These are phyloP conservation scores for Dioscorea cayenensis DNA, from an alignment of 116 monocot genomes.

Conservation along the genomic window DNA sequence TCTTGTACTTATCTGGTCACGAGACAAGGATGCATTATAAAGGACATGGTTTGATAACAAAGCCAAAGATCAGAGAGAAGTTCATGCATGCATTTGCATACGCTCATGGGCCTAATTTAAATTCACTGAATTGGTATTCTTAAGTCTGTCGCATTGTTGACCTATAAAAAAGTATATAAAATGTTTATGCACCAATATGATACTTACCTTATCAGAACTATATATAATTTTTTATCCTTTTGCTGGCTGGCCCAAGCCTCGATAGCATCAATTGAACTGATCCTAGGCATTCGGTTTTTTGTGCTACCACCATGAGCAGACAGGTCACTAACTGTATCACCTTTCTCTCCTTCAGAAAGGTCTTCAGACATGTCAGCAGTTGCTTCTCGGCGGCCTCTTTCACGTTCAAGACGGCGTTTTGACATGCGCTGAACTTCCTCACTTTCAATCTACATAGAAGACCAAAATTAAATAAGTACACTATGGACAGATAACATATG, in stretches of 20 bases:
- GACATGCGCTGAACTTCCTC: conserved; percentile 59
- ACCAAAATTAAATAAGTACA: background rate
- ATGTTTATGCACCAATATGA: background rate
- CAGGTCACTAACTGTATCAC: conserved; percentile 54
- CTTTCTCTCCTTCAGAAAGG: conserved; percentile 93
- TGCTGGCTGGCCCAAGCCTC: conserved; percentile 83
- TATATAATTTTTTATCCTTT: conserved; percentile 87
- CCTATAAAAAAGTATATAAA: background rate
- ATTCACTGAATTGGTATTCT: no score
- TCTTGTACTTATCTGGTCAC: background rate
- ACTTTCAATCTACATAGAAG: conserved; percentile 67
- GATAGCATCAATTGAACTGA: conserved; percentile 78
- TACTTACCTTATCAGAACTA: conserved; percentile 83
- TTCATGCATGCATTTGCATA: no score
- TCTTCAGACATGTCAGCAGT: conserved; percentile 99
- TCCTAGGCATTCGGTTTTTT: conserved; percentile 70
- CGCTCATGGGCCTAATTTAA: no score
- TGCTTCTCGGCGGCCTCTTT: conserved; percentile 80
- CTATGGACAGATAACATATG: background rate
- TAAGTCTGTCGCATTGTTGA: background rate
- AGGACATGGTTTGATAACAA: no score
- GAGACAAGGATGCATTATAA: no score
- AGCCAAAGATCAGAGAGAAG: no score
- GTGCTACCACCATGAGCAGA: conserved; percentile 67
- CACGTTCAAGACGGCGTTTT: conserved; percentile 79